Percentiles rank a stretch among this genome's conserved stretches.
These are phyloP conservation scores for Calonectria crousiana DNA, from an alignment of 2,329 filamentous ascomycete genomes.

Conservation along the genomic window DNA sequence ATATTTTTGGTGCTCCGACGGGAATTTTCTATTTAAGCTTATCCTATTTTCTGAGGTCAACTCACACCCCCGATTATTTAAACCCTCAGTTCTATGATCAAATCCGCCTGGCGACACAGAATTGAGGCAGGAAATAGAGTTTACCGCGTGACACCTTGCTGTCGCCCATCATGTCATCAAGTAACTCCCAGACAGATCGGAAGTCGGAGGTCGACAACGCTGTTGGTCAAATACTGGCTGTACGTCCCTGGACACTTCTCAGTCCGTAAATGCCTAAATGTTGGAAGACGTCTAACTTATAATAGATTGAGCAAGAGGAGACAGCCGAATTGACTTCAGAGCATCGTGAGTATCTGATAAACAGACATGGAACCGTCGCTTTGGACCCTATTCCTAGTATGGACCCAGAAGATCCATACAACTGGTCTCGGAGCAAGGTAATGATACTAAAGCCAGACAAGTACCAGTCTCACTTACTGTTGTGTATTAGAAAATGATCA, in stretches of 20 bases:
- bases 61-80: background rate
- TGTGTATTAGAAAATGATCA: background rate
- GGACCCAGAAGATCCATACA: constrained; percentile 3
- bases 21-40: constrained; percentile 1
- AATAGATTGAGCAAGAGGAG: background rate
- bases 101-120: too few species aligned
- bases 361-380: background rate
- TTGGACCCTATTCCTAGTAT: background rate
- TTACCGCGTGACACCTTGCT: background rate
- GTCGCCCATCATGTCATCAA: background rate
- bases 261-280: too few species aligned
- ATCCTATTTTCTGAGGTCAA: background rate
- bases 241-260: background rate
- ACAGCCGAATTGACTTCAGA: background rate
- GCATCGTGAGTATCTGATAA: background rate
- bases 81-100: too few species aligned
- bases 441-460: background rate
- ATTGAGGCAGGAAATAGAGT: background rate
- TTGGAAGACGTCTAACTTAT: background rate
- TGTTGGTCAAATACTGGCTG: background rate
- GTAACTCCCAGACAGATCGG: background rate
- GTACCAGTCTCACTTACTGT: background rate
- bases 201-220: background rate
- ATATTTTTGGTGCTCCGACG: background rate
- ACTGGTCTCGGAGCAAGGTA: background rate